Evolutionary conservation across 768 basidiomycete genomes (phyloP).

Genomic region (Suillus hirtellus): DNA sequence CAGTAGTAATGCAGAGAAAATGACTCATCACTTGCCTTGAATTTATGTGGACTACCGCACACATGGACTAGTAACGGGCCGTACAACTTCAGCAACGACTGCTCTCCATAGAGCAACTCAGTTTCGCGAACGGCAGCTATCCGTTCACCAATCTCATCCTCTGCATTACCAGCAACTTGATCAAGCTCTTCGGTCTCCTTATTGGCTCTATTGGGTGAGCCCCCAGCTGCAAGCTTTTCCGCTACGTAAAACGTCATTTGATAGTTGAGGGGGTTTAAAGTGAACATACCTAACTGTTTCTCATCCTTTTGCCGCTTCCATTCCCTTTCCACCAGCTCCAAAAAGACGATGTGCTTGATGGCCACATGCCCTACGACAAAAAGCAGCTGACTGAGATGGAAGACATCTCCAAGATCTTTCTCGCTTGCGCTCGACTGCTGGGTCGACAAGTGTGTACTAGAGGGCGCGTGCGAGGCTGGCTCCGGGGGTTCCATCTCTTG

Average conservation of each 20-base stretch:
- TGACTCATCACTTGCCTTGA: constrained; percentile 59
- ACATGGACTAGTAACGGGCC: constrained; percentile 91
- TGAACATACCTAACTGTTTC: constrained; percentile 65
- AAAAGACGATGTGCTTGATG: constrained; percentile 95
- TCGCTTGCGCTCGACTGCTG: constrained; percentile 17
- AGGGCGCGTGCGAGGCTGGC: constrained; percentile 23
- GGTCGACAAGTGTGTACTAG: constrained; percentile 10
- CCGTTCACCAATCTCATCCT: constrained; percentile 96
- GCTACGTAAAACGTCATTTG: constrained; percentile 35
- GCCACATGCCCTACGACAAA: constrained; percentile 97
- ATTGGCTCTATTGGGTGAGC: constrained; percentile 38
- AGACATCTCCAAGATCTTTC: constrained; percentile 75
- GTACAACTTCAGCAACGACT: constrained; percentile 80
- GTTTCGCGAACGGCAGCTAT: constrained; percentile 82
- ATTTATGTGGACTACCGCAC: constrained; percentile 86
- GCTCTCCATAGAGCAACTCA: constrained; percentile 81
- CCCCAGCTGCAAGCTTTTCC: constrained; percentile 57
- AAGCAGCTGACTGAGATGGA: constrained; percentile 88
- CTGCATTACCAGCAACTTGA: constrained; percentile 95
- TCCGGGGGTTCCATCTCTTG: constrained; percentile 36
- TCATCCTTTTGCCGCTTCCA: constrained; percentile 97
- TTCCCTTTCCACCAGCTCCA: constrained; percentile 94
- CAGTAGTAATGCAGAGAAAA: constrained; percentile 7
- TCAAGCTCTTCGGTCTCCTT: constrained; percentile 88
- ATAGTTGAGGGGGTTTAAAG: neutral